Evolutionary conservation across 345 rosid species (phyloP), one percentile per base, ranked within the genome.

Genomic region (Passiflora organensis): DNA sequence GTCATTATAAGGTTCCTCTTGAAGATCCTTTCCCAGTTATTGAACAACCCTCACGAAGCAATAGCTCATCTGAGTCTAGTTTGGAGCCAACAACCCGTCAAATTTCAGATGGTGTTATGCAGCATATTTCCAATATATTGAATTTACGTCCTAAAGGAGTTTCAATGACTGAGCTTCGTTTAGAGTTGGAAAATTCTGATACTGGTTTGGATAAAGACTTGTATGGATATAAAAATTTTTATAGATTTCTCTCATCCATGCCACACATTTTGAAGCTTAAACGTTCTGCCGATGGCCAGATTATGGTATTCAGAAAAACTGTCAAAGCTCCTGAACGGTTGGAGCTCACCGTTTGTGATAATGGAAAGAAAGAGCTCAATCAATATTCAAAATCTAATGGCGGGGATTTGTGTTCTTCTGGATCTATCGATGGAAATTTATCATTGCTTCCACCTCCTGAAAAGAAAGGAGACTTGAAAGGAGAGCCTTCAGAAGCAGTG

Each of bases 171-270:
- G 80, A 76, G 6, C 73, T 91, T n/a, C 80, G 82, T 48, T 8
- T 61, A 12, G 88, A 83, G 77, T 67, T 91, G 79, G 59, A 4
- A 13, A 82, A 46, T 48, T 58, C 70, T 37, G 64, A 66, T 39
- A 56, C 79, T 43, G 18, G 1, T 38, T 22, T 91, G 9, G 87
- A 73, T 70, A 80, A 51, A 73, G 76, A 80, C 43, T 82, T 75
- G 0, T 88, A 76, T 39, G 98, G 96, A 15, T 50, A 79, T 67
- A 77, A 60, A 74, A 82, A 50, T 47, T 84, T 91, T 55, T 60
- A 76, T 6, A 72, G 67, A 28, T 81, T 91, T 74, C 77, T 91
- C 65, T 59, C 74, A 18, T 71, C 96, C 24, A 72, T 91, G 95
- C 87, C 76, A 32, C 66, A 77, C 36, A 70, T 82, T 60, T 61